These are phyloP conservation scores for Gamarada debralockiae DNA, from an alignment of 495 filamentous ascomycete genomes.

Conservation along the genomic window DNA sequence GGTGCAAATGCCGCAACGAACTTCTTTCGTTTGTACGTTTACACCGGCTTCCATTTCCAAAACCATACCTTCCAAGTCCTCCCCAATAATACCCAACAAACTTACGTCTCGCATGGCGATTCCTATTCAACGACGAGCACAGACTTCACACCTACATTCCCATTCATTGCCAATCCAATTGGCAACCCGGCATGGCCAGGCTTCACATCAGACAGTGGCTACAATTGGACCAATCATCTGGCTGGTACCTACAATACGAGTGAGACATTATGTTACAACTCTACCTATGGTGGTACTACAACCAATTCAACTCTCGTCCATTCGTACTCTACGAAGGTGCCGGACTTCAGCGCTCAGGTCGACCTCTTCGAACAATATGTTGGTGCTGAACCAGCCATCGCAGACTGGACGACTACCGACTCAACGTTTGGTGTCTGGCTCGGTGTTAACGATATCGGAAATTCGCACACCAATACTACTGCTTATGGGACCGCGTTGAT, in stretches of 20 bases:
- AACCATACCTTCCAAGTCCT: no score
- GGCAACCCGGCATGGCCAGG: slow-evolving; percentile 67
- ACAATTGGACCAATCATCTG: slow-evolving; percentile 66
- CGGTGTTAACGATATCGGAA: slow-evolving; percentile 73
- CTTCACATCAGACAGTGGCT: slow-evolving; percentile 51
- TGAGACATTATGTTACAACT: slow-evolving; percentile 55
- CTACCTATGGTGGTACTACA: slow-evolving; percentile 64
- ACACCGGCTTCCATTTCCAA: no score
- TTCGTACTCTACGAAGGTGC: slow-evolving; percentile 42
- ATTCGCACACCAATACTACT: slow-evolving; percentile 43
- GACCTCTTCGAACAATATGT: slow-evolving; percentile 25
- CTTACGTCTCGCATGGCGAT: no score
- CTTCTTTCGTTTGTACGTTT: no score
- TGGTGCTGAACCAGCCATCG: slow-evolving; percentile 26
- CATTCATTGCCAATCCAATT: slow-evolving; percentile 59
- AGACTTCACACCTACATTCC: slow-evolving; percentile 52
- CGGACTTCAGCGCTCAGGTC: slow-evolving; percentile 57
- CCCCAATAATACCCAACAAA: no score
- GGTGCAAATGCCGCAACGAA: no score
- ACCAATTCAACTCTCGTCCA: slow-evolving; percentile 53
- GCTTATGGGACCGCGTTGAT: no score
- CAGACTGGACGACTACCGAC: slow-evolving; percentile 55
- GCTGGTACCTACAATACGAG: slow-evolving; percentile 56
- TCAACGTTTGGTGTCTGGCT: slow-evolving; percentile 68
- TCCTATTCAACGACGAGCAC: slow-evolving; percentile 66